Conservation (phyloP, 2,329 filamentous ascomycete genomes). For the Polytolypa hystricis region DNA sequence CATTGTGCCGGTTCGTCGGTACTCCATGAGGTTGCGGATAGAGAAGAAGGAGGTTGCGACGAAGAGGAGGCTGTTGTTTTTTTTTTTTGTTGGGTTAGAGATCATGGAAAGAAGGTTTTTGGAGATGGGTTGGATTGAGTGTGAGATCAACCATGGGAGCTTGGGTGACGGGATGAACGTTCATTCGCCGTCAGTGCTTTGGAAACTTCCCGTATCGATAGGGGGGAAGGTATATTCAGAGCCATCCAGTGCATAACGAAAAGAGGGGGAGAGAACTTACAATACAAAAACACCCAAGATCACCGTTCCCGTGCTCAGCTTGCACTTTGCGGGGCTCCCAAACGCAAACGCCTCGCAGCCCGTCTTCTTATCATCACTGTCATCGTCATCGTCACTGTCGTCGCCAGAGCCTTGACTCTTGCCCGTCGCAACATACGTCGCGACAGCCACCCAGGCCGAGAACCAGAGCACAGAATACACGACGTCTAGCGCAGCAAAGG, state of each 20-base stretch:
- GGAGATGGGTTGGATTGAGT: no score
- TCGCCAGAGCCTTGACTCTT: slow-evolving; percentile 38
- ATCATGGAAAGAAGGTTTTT: no score
- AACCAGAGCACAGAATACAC: slow-evolving; percentile 49
- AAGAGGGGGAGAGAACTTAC: slow-evolving; percentile 26
- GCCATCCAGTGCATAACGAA: neutral
- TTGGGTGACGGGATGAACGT: no score
- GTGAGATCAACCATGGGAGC: no score
- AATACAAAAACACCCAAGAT: slow-evolving; percentile 48
- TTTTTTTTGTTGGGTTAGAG: neutral
- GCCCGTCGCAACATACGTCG: slow-evolving; percentile 45
- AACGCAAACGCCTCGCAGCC: slow-evolving; percentile 47
- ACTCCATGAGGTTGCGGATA: slow-evolving; percentile 44
- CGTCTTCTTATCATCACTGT: slow-evolving; percentile 24
- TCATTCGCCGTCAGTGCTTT: no score
- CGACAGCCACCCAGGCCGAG: slow-evolving; percentile 45
- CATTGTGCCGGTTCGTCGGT: slow-evolving; percentile 45
- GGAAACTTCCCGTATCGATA: no score
- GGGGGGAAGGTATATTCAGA: slow-evolving; percentile 1
- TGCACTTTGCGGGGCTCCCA: slow-evolving; percentile 45
- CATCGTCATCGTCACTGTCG: slow-evolving; percentile 23
- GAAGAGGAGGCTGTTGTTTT: slow-evolving; percentile 40
- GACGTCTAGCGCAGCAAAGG: slow-evolving; percentile 45
- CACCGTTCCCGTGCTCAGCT: slow-evolving; percentile 43
- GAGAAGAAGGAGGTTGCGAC: slow-evolving; percentile 42